Base-by-base conservation (phyloP, 2,329 filamentous ascomycete genomes). In the Nothophoma quercina region DNA sequence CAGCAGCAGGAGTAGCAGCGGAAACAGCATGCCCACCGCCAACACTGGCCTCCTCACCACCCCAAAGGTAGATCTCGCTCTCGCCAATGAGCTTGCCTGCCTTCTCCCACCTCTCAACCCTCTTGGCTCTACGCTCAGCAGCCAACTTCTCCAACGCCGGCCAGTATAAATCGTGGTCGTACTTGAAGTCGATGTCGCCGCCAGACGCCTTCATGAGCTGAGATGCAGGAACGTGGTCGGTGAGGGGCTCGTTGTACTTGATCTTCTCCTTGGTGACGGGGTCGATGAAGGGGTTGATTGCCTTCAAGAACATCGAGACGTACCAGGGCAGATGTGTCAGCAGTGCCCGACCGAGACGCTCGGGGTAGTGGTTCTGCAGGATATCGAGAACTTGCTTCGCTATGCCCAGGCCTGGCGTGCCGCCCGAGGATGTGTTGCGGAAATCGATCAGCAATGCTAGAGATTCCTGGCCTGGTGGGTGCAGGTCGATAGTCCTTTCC, bases 221-320 rank as follows among this genome's bases (percentile, higher is more conserved):
- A 66, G 88, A 82, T 7, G 86, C 76, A 5, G 92, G 92, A 16
- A 99, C 88, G 72, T 92, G 91, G 62, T 89, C 81, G 63, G 83
- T 83, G 79, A 96, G 87, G 70, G 96, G 89, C 74, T 96, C 92
- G 80, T 98, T 97, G 83, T 96, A 97, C 79, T 95, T 96, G 79
- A 99, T 87, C 81, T 99, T 99, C 69, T 95, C 87, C 52, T 90
- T 87, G 8, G 95, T 99, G 66, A 93, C 79, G 7, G 95, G 95
- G 75, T 99, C 95, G 77, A 99, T 96, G 77, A 99, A 97, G 30
- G 93, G 92, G 4, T 87, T 92, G 77, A 99, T 93, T 66, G 97
- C 80, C 77, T 96, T 97, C 83, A 98, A 96, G 83, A 99, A 99
- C 42, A 90, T 90, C 75, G 85, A 88, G 56, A 98, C 90, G 59